phyloP scores from a whole-genome alignment of 768 basidiomycete genomes.

The Lentinula boryana region DNA sequence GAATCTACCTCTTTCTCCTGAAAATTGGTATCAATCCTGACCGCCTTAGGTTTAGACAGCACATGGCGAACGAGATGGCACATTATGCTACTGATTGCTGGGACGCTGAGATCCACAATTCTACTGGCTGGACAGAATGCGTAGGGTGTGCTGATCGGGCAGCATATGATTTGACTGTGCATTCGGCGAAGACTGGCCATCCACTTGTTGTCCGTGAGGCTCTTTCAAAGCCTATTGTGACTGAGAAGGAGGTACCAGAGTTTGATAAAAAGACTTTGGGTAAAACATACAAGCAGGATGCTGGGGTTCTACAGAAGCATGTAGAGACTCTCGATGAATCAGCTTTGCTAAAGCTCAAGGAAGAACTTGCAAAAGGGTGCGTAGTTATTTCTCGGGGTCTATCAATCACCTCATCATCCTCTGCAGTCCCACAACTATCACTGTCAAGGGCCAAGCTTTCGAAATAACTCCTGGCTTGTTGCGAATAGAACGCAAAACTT shows the following conservation, averaged over 20 bases:
- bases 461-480: slow-evolving; percentile 66
- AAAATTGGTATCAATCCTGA: slow-evolving; percentile 85
- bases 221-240: slow-evolving; percentile 78
- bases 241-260: slow-evolving; percentile 71
- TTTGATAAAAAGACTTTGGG: slow-evolving; percentile 88
- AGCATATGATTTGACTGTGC: slow-evolving; percentile 93
- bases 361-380: slow-evolving; percentile 70
- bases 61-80: slow-evolving; percentile 99
- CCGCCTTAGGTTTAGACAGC: slow-evolving; percentile 90
- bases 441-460: slow-evolving; percentile 47
- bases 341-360: slow-evolving; percentile 58
- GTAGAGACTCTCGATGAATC: slow-evolving; percentile 66
- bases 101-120: slow-evolving; percentile 97
- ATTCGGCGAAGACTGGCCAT: slow-evolving; percentile 77
- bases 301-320: slow-evolving; percentile 54
- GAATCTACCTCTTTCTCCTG: slow-evolving; percentile 83
- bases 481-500: slow-evolving; percentile 74
- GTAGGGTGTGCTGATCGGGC: slow-evolving; percentile 98
- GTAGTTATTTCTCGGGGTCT: slow-evolving; percentile 15
- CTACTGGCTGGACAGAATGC: slow-evolving; percentile 93
- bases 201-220: slow-evolving; percentile 83
- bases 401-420: too few species aligned
- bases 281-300: slow-evolving; percentile 83
- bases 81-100: slow-evolving; percentile 99
- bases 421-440: background rate